Base-by-base conservation (phyloP, 169 alveolate species). In the Eimeria zaria region DNA sequence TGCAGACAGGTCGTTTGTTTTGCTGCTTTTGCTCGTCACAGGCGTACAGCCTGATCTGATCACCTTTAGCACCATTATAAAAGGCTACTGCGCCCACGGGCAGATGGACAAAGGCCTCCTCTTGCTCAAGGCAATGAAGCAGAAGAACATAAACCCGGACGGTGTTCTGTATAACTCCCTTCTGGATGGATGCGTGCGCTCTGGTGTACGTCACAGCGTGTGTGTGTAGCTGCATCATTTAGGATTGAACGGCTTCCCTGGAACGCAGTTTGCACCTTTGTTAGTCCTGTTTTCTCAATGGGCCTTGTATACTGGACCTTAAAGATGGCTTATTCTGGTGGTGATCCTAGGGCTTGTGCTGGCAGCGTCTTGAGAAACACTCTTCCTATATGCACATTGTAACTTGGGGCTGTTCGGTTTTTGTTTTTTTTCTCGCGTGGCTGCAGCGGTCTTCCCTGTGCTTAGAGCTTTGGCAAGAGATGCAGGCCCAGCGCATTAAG, bases 151-250 rank as follows among this genome's bases (percentile, higher is more conserved):
- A 51, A 97, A 96, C 95, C 99, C 99, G 36, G 99, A 99, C 95
- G 99, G 99, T 74, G 99, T 99, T n/a, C 98, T 99, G 51, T 99
- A 98, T 97, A 99, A 99, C 97, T 98, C 99, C 71, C 98, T 99
- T 20, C 98, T 99, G 44, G 99, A 99, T 95, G 99, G 99, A 67
- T 99, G 99, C 95, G 99, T 99, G 60, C 98, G 98, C 95, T 76
- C 98, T 48, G 98, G 98, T 55, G 98, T 96, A 97, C 62, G 93
- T 64, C 67, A n/a, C 24, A 85, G 58, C 74, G 4, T 27, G 46
- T 30, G n/a, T 46, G 39, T 27, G 11, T 83, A 41, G 8, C 69
- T 51, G 3, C 33, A 39, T 8, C 53, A 16, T 24, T 0, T n/a
- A 18, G 27, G 48, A 33, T 53, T 78, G n/a, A n/a, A n/a, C n/a